Base-by-base conservation (phyloP, 164 flowering plant genomes). In the Warburgia ugandensis region DNA sequence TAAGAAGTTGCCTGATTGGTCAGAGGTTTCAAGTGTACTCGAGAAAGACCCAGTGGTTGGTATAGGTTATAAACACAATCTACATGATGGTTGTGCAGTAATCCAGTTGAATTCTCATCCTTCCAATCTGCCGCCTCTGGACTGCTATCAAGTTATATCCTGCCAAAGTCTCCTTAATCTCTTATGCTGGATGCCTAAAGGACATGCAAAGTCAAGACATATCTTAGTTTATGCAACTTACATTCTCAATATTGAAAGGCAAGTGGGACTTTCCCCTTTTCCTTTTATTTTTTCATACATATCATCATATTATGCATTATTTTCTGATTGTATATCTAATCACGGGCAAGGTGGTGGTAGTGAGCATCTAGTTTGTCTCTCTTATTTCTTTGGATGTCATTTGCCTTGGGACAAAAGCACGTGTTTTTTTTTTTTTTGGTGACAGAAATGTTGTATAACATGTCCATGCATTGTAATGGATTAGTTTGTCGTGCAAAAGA, bases 191-290 rank as follows among this genome's bases (percentile, higher is more conserved):
- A 75, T 87, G 72, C 86, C 92, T 20, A 77, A 79, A 62, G 73
- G 61, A 30, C 61, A 40, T 69, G 47, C 65, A 17, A 75, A 58
- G 37, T 61, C 59, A 20, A 76, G 51, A 67, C 73, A 77, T 16
- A 62, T 77, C 37, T 61, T 60, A 38, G 63, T 22, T 23, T 66
- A 36, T 53, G 52, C 62, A 23, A 71, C 69, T 32, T 52, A 59
- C 42, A 61, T 87, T 57, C 75, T 92, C 55, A 77, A 85, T 63
- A 67, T 87, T 60, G 98, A 92, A 64, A 77, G 96, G 98, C 87
- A 66, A 54, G 52, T 27, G 41, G 35, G 16, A 25, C 12, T 52
- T 47, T 55, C 36, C 28, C 27, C 3, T 38, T 38, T 27, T n/a
- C 11, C 19, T 32, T n/a, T 54, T 38, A 25, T 6, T 49, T 36